Percentiles rank a stretch among this genome's conserved stretches.
Evolutionary conservation across 148 eudicot species (phyloP).

Genomic region (Vaccinium vitisidaea): DNA sequence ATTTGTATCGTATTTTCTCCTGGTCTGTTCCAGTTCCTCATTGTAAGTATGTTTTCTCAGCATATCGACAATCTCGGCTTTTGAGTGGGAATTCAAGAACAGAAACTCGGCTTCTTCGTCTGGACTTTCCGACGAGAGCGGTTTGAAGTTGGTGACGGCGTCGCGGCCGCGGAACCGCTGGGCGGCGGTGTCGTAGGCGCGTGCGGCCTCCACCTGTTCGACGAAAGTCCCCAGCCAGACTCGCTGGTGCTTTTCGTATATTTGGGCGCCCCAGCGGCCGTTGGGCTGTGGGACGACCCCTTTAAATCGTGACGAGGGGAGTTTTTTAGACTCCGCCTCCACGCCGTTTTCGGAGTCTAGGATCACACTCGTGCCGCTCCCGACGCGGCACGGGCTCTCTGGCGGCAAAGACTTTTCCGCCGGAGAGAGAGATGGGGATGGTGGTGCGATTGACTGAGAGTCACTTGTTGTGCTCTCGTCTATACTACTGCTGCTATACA

Average conservation of each 20-base stretch:
- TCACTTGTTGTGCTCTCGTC: slow-evolving; percentile 69
- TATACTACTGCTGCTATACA: slow-evolving; percentile 46
- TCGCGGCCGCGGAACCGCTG: slow-evolving; percentile 90
- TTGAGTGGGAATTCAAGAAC: slow-evolving; percentile 56
- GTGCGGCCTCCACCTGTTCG: slow-evolving; percentile 74
- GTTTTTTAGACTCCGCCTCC: slow-evolving; percentile 75
- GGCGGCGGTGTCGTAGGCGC: slow-evolving; percentile 83
- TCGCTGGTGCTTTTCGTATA: slow-evolving; percentile 91
- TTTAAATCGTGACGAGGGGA: slow-evolving; percentile 77
- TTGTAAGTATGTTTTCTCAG: slow-evolving; percentile 68
- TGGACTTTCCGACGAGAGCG: slow-evolving; percentile 21
- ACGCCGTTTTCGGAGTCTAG: slow-evolving; percentile 47
- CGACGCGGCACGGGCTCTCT: slow-evolving; percentile 46
- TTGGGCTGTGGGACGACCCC: slow-evolving; percentile 96
- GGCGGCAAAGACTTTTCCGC: slow-evolving; percentile 16
- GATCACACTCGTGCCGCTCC: slow-evolving; percentile 57
- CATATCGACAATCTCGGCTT: slow-evolving; percentile 80
- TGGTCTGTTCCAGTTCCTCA: slow-evolving; percentile 75
- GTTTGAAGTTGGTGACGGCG: slow-evolving; percentile 78
- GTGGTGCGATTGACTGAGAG: slow-evolving; percentile 27
- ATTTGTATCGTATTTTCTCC: slow-evolving; percentile 15
- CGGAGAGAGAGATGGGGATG: slow-evolving; percentile 15
- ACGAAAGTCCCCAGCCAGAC: slow-evolving; percentile 97
- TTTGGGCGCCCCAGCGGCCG: slow-evolving; percentile 96
- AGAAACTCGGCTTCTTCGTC: slow-evolving; percentile 29